Base-by-base conservation (phyloP, 1,139 yeast genomes). In the Sugiyamaella castrensis region DNA sequence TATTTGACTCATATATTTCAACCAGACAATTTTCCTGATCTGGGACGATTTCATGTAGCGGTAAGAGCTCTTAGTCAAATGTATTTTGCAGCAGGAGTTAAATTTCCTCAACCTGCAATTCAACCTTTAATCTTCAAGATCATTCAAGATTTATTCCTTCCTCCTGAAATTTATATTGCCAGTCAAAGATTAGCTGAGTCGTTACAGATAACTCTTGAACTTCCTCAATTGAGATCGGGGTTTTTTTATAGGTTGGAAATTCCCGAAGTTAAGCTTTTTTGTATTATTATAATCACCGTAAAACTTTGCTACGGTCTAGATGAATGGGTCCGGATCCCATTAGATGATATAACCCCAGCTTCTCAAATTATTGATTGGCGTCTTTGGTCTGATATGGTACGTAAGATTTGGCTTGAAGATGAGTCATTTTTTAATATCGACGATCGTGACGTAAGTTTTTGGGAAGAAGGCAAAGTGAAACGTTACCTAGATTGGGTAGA, bases 261-360 rank as follows among this genome's bases (percentile, higher is more conserved):
- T 32, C 59, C 59, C 3, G 61, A 57, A 42, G 43, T 53, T n/a
- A 36, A 33, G 26, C 33, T 56, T 1, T 46, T 55, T 16, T 48
- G 49, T 13, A 35, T 51, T n/a, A 56, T 68, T 10, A 47, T 67
- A 4, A 53, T 65, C 2, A 57, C 65, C n/a, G 55, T 58, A 1
- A 68, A 67, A 49, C 52, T 69, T 8, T 61, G 66, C 47, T 69
- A 58, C 47, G 71, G 71, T 1, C 54, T 69, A 13, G 73, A 68
- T 43, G 59, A 57, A 32, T 48, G 36, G 37, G 41, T 30, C 7
- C 30, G 56, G 10, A 52, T 45, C 8, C 54, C 58, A 8, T 38
- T 50, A 12, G 42, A 24, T 13, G 40, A 42, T 13, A 13, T 30
- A 16, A 42, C 40, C 4, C 46, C 46, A 27, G 46, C 36, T 19